A percentile compares a stretch with the other conserved stretches of the same genome.
These are phyloP conservation scores for Cordyceps javanica DNA, from an alignment of 2,329 filamentous ascomycete genomes.

Conservation along the genomic window DNA sequence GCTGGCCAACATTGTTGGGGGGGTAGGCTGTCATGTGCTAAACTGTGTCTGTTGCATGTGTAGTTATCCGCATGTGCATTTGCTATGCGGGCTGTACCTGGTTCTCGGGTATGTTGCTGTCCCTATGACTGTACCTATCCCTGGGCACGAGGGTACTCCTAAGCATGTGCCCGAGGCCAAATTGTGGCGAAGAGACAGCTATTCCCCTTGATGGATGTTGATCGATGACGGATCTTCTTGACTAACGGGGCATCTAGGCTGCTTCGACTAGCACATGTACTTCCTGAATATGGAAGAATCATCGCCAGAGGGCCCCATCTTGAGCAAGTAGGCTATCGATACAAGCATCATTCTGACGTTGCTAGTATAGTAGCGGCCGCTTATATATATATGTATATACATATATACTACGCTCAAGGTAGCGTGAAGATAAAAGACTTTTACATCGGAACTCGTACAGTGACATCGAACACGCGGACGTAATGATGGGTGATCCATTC, in stretches of 20 bases:
- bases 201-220: too few relatives aligned
- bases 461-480: neutral
- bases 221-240: neutral
- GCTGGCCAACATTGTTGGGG: constrained; percentile 48
- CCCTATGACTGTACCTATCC: too few relatives aligned
- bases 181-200: too few relatives aligned
- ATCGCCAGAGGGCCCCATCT: neutral
- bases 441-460: neutral
- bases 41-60: neutral
- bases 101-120: too few relatives aligned
- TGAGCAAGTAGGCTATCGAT: neutral
- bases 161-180: neutral
- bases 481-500: neutral
- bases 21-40: constrained; percentile 35
- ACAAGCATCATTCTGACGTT: constrained; percentile 1
- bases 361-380: neutral
- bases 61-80: neutral
- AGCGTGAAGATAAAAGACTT: neutral
- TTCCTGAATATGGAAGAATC: neutral
- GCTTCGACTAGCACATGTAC: neutral
- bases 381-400: neutral
- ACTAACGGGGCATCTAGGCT: neutral
- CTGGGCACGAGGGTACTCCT: too few relatives aligned
- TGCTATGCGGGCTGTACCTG: neutral
- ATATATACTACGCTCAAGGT: neutral